Evolutionary conservation across 371 early-diverging fungal genomes (phyloP).

Genomic region (Lichtheimia ramosa): DNA sequence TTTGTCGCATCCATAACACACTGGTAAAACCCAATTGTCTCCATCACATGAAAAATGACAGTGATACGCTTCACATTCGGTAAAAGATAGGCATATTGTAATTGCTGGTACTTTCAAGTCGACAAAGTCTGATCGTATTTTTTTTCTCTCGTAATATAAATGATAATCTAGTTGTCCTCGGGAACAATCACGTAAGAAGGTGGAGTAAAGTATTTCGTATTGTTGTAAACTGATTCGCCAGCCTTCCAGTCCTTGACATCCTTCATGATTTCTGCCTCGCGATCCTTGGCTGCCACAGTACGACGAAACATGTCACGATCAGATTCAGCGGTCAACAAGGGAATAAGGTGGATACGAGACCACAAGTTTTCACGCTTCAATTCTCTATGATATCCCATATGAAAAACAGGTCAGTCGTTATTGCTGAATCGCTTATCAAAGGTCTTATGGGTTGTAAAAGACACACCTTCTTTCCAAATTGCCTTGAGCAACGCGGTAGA

Average conservation of each 20-base stretch:
- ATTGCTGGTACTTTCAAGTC: neutral
- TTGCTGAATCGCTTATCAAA: too few relatives aligned
- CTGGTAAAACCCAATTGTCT: too few relatives aligned
- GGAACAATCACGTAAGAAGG: conserved; percentile 60
- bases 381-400: conserved; percentile 59
- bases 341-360: conserved; percentile 88
- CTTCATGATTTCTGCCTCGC: conserved; percentile 90
- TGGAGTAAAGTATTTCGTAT: conserved; percentile 77
- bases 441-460: neutral
- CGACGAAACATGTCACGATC: conserved; percentile 93
- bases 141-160: too few relatives aligned
- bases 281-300: conserved; percentile 68
- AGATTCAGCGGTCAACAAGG: conserved; percentile 90
- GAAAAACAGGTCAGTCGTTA: neutral
- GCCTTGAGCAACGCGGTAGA: conserved; percentile 63
- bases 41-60: too few relatives aligned
- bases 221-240: conserved; percentile 79
- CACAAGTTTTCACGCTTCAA: conserved; percentile 91
- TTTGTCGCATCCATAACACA: too few relatives aligned
- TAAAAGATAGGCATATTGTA: too few relatives aligned
- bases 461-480: conserved; percentile 76
- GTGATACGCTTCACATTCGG: too few relatives aligned
- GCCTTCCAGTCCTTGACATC: conserved; percentile 81
- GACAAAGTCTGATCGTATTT: neutral
- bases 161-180: conserved; percentile 34